Base-by-base conservation (phyloP, 352 stramenopile species). In the Pythium periplocum region DNA sequence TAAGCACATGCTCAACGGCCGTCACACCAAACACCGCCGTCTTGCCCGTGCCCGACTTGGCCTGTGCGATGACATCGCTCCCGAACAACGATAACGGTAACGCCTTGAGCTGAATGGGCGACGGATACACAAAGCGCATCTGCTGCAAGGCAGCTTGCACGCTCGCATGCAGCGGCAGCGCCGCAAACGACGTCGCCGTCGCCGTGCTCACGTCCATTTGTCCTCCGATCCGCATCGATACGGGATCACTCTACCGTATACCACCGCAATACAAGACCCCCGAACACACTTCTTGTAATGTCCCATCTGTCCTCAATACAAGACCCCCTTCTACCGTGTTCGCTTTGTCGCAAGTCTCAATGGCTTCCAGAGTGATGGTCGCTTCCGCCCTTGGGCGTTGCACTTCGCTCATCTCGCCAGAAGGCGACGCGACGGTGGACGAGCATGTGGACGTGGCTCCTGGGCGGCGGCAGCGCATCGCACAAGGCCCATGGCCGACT, bases 21-120 rank as follows among this genome's bases (percentile, higher is more conserved):
- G 80, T 62, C 48, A 86, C 51, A 17, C 73, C 83, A 37, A 91
- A 93, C 34, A 91, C 78, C 6, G 80, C 78, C 40, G 83, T 93
- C 63, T 93, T 93, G 59, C 83, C 83, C 31, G 78, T 93, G 52
- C 80, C 83, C 3, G 80, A 90, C 72, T 93, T 90, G 66, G 83
- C 80, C 58, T 93, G 83, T 2, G 72, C 83, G 48, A 91, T 77
- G 34, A 91, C 71, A 55, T 93, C 81, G 63, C 78, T 91, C 46
- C 82, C 82, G 44, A 89, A 92, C 36, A 92, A 69, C 68, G 82
- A 72, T 34, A 87, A 61, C 34, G 82, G 82, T 56, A 92, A 55
- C 39, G 82, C 77, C 12, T 68, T 67, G 47, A 86, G 54, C 61
- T 92, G 82, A 33, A 93, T 89, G 11, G 78, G 77, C 53, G 79